Conservation (phyloP, 2,329 filamentous ascomycete genomes). For the Ustulina deusta region DNA sequence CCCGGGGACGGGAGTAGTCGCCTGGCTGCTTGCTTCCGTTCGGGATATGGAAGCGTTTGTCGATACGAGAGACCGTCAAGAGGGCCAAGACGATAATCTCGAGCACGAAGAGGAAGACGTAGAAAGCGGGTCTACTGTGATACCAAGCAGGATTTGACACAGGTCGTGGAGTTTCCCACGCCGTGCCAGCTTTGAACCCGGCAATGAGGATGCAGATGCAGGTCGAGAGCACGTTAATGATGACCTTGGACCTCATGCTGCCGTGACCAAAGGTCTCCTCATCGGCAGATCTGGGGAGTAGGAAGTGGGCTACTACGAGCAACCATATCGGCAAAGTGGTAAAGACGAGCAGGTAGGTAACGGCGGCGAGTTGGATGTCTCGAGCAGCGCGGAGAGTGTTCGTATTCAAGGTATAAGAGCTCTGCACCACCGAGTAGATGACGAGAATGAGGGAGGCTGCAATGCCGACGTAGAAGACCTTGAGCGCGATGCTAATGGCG, state of each 20-base stretch:
- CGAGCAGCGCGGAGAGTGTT: constrained; percentile 41
- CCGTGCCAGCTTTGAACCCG: constrained; percentile 48
- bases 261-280: constrained; percentile 52
- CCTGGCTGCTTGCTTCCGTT: constrained; percentile 45
- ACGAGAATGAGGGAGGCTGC: constrained; percentile 50
- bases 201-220: constrained; percentile 44
- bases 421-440: constrained; percentile 49
- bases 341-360: constrained; percentile 48
- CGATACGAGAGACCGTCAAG: constrained; percentile 42
- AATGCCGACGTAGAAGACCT: constrained; percentile 48
- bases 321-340: constrained; percentile 47
- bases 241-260: constrained; percentile 47
- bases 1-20: constrained; percentile 43
- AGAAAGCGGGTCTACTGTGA: constrained; percentile 52
- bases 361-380: constrained; percentile 47
- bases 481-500: constrained; percentile 45
- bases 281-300: constrained; percentile 46
- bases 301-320: constrained; percentile 44
- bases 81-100: constrained; percentile 48
- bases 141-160: constrained; percentile 48
- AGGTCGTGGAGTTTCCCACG: constrained; percentile 45
- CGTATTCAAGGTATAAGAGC: constrained; percentile 47
- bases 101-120: constrained; percentile 52
- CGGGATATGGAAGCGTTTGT: constrained; percentile 48
- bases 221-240: constrained; percentile 45